Percentiles rank a stretch among this genome's conserved stretches.
Evolutionary conservation across 2,329 filamentous ascomycete genomes (phyloP).

Genomic region (Dactylellina parvicollis): DNA sequence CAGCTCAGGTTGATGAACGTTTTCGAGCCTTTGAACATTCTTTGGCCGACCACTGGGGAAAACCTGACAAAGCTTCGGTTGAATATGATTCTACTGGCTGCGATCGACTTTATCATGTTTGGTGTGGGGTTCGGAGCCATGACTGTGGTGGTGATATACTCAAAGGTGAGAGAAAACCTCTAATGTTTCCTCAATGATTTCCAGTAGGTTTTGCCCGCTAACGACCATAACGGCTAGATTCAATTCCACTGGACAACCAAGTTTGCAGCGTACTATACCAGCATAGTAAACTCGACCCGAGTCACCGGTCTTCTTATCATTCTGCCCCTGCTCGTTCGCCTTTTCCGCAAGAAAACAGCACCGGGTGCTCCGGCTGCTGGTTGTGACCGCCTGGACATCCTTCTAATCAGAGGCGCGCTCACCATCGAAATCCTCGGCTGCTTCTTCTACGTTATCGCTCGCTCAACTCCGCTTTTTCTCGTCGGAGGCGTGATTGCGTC

Average conservation of each 20-base stretch:
- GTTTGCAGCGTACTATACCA: constrained; percentile 79
- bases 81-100: constrained; percentile 83
- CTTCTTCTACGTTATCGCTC: constrained; percentile 76
- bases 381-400: constrained; percentile 31
- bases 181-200: background rate
- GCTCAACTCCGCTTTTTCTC: constrained; percentile 61
- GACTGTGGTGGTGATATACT: constrained; percentile 85
- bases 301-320: constrained; percentile 78
- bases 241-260: constrained; percentile 42
- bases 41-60: constrained; percentile 76
- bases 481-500: constrained; percentile 77
- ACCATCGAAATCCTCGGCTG: constrained; percentile 80
- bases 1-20: constrained; percentile 67
- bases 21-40: constrained; percentile 78
- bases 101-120: constrained; percentile 83
- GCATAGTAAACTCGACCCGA: constrained; percentile 76
- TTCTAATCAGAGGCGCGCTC: constrained; percentile 71
- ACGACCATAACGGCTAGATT: constrained; percentile 18
- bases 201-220: background rate
- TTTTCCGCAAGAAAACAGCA: constrained; percentile 69
- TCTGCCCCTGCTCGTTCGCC: constrained; percentile 78
- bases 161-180: constrained; percentile 65
- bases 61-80: constrained; percentile 72
- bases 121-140: constrained; percentile 82
- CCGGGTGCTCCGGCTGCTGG: constrained; percentile 61